Evolutionary conservation across 257 asterid genomes (phyloP).

Genomic region (Dorcoceras hygrometricum): DNA sequence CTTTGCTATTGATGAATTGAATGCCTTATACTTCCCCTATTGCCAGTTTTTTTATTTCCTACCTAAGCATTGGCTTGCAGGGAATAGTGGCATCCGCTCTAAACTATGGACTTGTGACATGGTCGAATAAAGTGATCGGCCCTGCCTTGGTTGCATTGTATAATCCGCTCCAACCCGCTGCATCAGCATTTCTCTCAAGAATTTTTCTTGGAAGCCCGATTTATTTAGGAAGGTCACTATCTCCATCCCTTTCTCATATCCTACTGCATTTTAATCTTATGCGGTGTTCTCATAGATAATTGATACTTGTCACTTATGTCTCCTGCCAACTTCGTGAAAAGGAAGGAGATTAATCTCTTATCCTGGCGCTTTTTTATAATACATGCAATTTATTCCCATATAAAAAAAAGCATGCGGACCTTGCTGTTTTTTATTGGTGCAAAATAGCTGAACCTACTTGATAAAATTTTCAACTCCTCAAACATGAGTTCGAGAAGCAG

Average conservation of each 20-base stretch:
- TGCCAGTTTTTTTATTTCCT: not conserved
- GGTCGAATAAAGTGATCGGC: slow-evolving; percentile 89
- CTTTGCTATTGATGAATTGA: not conserved
- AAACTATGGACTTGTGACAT: slow-evolving; percentile 78
- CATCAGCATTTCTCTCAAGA: slow-evolving; percentile 74
- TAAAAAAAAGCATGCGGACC: too few relatives aligned
- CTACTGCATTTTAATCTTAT: not conserved
- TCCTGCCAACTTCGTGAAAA: too few relatives aligned
- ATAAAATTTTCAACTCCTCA: too few relatives aligned
- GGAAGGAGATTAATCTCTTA: too few relatives aligned
- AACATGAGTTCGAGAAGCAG: too few relatives aligned
- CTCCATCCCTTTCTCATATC: not conserved
- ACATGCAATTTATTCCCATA: too few relatives aligned
- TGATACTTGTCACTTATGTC: too few relatives aligned
- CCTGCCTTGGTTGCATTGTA: slow-evolving; percentile 91
- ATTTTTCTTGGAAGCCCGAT: slow-evolving; percentile 89
- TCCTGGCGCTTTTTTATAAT: too few relatives aligned
- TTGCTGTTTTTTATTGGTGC: too few relatives aligned
- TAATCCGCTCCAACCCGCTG: slow-evolving; percentile 91
- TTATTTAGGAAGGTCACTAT: slow-evolving; percentile 80
- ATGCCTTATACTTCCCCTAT: not conserved
- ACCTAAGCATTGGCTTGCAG: slow-evolving; percentile 32
- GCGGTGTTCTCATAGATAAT: not conserved
- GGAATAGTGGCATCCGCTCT: slow-evolving; percentile 87
- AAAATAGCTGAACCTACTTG: too few relatives aligned